A percentile compares a stretch with the other conserved stretches of the same genome.
Conservation (phyloP, 1,139 yeast species). For the Dujonia santamariae region DNA sequence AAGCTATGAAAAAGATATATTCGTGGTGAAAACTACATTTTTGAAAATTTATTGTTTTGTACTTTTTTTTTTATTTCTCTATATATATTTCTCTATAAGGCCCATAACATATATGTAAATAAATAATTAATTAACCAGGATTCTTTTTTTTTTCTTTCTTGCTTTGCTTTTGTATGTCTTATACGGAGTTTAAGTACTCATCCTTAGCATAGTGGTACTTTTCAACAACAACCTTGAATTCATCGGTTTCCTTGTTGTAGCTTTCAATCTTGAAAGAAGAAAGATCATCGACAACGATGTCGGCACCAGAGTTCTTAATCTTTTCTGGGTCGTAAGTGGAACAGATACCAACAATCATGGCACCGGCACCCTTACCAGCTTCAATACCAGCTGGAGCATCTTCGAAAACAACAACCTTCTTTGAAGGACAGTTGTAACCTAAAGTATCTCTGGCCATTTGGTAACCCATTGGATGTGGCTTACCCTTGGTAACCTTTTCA, state of each 20-base stretch:
- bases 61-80: no score
- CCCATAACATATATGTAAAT: no score
- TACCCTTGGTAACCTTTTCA: slow-evolving; percentile 71
- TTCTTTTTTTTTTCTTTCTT: no score
- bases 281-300: slow-evolving; percentile 73
- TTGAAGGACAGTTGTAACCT: slow-evolving; percentile 43
- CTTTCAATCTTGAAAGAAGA: slow-evolving; percentile 43
- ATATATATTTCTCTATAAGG: no score
- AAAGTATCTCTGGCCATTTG: slow-evolving; percentile 58
- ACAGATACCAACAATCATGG: slow-evolving; percentile 78
- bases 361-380: slow-evolving; percentile 85
- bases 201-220: slow-evolving; percentile 48
- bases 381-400: slow-evolving; percentile 87
- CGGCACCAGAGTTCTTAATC: slow-evolving; percentile 75
- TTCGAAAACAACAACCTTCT: slow-evolving; percentile 70
- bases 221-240: slow-evolving; percentile 42
- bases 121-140: no score
- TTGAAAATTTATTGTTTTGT: no score
- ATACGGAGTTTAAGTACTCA: slow-evolving; percentile 33
- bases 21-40: no score
- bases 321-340: slow-evolving; percentile 71
- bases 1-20: no score
- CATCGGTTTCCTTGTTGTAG: slow-evolving; percentile 44
- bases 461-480: slow-evolving; percentile 86
- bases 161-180: no score